These are phyloP conservation scores for Backusella morwellensis DNA, from an alignment of 192 early-diverging fungal genomes.

Conservation along the genomic window DNA sequence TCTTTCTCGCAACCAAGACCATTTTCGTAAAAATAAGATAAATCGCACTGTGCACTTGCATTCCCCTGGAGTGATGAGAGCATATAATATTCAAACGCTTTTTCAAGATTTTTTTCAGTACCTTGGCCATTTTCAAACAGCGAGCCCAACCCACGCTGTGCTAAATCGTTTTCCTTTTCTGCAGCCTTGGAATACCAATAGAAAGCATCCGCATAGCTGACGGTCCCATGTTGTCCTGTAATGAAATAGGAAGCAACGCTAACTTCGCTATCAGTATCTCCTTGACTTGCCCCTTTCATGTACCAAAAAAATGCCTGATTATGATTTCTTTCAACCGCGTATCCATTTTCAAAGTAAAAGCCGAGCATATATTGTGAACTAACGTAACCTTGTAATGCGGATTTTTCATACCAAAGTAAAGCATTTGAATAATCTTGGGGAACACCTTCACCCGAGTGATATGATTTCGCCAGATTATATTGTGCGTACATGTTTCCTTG, in stretches of 20 bases:
- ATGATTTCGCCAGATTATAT: constrained; percentile 71
- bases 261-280: background rate
- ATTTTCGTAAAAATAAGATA: background rate
- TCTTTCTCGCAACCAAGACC: background rate
- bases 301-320: constrained; percentile 7
- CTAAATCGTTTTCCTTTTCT: background rate
- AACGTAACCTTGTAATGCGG: background rate
- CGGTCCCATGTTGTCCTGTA: constrained; percentile 16
- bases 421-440: constrained; percentile 16
- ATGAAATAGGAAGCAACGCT: constrained; percentile 20
- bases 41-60: background rate
- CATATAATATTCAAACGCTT: background rate
- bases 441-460: constrained; percentile 59
- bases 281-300: background rate
- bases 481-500: constrained; percentile 67
- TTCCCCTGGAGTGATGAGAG: background rate
- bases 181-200: background rate
- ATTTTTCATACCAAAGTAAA: background rate
- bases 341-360: background rate
- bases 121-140: background rate
- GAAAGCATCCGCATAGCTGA: background rate
- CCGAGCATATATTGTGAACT: background rate
- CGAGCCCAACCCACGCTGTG: background rate
- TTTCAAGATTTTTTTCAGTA: background rate
- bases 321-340: background rate